Evolutionary conservation across 2,329 filamentous ascomycete genomes (phyloP).

Genomic region (Alternaria tenuissima): DNA sequence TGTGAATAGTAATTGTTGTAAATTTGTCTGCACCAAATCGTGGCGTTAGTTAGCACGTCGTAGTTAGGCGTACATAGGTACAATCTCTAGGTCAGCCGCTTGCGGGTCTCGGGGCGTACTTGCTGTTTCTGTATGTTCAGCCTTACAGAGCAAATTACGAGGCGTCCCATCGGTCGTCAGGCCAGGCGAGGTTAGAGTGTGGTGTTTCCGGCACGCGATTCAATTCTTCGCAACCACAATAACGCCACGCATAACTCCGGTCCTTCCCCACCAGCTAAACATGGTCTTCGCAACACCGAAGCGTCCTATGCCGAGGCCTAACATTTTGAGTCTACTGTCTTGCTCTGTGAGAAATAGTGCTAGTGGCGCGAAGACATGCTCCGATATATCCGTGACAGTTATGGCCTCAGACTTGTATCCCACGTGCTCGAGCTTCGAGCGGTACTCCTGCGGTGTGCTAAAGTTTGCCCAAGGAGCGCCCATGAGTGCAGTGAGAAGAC

Average conservation of each 20-base stretch:
- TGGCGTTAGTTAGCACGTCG: neutral
- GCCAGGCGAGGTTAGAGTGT: neutral
- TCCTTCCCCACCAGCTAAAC: slow-evolving; percentile 55
- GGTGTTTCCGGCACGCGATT: neutral
- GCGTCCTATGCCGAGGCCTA: slow-evolving; percentile 51
- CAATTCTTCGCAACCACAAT: slow-evolving; percentile 50
- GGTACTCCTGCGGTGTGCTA: slow-evolving; percentile 57
- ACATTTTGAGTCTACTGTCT: slow-evolving; percentile 43
- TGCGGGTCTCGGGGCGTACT: neutral
- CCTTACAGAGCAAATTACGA: neutral
- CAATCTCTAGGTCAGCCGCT: neutral
- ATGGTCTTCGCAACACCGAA: slow-evolving; percentile 45
- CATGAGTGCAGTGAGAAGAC: slow-evolving; percentile 57
- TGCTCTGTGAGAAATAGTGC: slow-evolving; percentile 55
- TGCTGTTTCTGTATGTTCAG: neutral
- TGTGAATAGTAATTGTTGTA: neutral
- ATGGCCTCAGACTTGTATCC: slow-evolving; percentile 58
- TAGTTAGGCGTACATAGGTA: neutral
- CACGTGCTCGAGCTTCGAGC: slow-evolving; percentile 54
- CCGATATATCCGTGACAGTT: slow-evolving; percentile 60
- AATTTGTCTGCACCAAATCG: neutral
- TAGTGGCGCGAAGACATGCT: slow-evolving; percentile 62
- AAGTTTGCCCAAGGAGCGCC: slow-evolving; percentile 61
- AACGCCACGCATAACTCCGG: slow-evolving; percentile 50
- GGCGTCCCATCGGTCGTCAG: neutral